A percentile compares a stretch with the other conserved stretches of the same genome.
These are phyloP conservation scores for Saccharomyces hybrid DNA, from an alignment of 1,139 yeast genomes.

Conservation along the genomic window DNA sequence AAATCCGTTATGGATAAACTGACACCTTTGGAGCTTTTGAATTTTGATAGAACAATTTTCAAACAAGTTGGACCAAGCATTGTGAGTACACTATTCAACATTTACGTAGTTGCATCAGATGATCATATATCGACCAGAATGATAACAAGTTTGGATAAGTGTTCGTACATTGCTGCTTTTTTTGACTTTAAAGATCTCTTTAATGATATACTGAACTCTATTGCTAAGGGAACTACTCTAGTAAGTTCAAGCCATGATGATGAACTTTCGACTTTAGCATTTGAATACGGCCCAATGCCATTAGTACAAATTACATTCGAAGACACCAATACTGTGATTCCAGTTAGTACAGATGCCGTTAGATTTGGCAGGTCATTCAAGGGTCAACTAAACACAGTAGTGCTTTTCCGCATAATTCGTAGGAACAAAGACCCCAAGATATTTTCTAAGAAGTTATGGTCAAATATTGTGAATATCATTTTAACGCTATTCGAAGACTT, in stretches of 20 bases:
- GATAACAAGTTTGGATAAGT: slow-evolving; percentile 79
- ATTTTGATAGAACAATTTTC: slow-evolving; percentile 66
- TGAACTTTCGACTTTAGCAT: slow-evolving; percentile 1
- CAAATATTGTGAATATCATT: slow-evolving; percentile 49
- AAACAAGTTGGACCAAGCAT: slow-evolving; percentile 53
- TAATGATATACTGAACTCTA: slow-evolving; percentile 55
- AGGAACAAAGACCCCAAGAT: slow-evolving; percentile 38
- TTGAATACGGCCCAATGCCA: slow-evolving; percentile 28
- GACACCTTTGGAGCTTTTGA: slow-evolving; percentile 30
- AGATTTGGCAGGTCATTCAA: slow-evolving; percentile 85
- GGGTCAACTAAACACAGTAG: slow-evolving; percentile 83
- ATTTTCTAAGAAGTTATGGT: slow-evolving; percentile 46
- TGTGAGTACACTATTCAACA: slow-evolving; percentile 60
- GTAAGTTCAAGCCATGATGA: slow-evolving; percentile 20
- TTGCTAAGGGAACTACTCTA: slow-evolving; percentile 58
- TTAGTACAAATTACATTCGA: slow-evolving; percentile 40
- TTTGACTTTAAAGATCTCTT: slow-evolving; percentile 51
- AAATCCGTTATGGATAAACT: slow-evolving; percentile 23
- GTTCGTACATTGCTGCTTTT: slow-evolving; percentile 65
- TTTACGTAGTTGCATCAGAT: slow-evolving; percentile 82
- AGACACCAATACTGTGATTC: slow-evolving; percentile 45
- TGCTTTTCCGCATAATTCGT: slow-evolving; percentile 68
- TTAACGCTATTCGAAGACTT: slow-evolving; percentile 66
- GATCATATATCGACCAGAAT: slow-evolving; percentile 83
- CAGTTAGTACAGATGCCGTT: slow-evolving; percentile 75